Base-by-base conservation (phyloP, 306 rosid species). In the Dryas drummondii region DNA sequence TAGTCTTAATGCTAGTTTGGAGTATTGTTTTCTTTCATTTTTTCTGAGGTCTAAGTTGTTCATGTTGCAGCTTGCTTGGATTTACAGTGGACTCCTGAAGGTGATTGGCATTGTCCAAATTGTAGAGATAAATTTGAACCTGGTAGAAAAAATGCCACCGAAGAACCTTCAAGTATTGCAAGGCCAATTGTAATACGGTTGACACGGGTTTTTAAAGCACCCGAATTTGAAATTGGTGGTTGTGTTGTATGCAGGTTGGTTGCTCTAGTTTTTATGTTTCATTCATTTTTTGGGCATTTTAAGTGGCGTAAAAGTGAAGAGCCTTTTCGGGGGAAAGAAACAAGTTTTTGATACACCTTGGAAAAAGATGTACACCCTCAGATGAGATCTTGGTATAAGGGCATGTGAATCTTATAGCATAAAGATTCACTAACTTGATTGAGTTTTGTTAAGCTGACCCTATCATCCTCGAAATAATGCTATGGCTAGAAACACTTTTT, bases 171-270 rank as follows among this genome's bases (percentile, higher is more conserved):
- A 80, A 79, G 80, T 83, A 57, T 80, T 71, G 78, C 72, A 32
- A 89, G 91, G 82, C 96, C 97, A 75, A 90, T 92, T 66, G 90
- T 92, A 71, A 89, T 96, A 76, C 86, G 93, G 81, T 89, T 92
- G 87, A 90, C 96, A 22, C 83, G 97, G 66, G 92, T 89, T 46
- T 97, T 92, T 72, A 89, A 89, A 80, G 85, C 89, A 41, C 96
- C 98, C 4, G 98, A 92, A 27, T 85, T 76, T 82, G 96, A 90
- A 80, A 90, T 90, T 83, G 99, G 99, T 62, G 99, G 99, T 73
- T 96, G 99, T 72, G 97, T 92, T 79, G 91, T 96, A 76, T 96
- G 99, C 88, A 92, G 97, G 99, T 94, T 71, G 75, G 86, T 71
- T 82, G 59, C 79, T 60, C 61, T 56, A 17, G 4, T 40, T 45